These are phyloP conservation scores for Wickerhamiella spandovensis DNA, from an alignment of 805 yeast species.

Conservation along the genomic window DNA sequence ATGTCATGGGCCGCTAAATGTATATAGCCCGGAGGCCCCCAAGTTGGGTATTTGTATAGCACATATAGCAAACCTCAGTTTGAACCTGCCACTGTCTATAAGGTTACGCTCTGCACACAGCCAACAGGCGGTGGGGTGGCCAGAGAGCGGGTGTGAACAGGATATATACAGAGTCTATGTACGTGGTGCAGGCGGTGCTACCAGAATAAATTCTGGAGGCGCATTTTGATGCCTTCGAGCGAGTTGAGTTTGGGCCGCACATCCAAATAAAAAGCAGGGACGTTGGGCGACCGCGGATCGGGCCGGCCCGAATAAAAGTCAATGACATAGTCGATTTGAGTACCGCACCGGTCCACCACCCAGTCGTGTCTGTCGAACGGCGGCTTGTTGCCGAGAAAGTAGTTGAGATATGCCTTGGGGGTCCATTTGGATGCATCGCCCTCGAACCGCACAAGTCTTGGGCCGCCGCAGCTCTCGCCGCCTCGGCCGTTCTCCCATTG, in stretches of 20 bases:
- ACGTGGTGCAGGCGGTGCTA: background rate
- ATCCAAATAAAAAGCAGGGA: conserved; percentile 62
- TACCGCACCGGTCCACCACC: conserved; percentile 78
- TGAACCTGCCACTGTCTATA: too few relatives aligned
- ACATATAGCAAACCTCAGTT: too few relatives aligned
- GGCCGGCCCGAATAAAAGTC: conserved; percentile 68
- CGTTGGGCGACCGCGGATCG: conserved; percentile 31
- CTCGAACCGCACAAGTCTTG: conserved; percentile 69
- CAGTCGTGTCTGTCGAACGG: conserved; percentile 98
- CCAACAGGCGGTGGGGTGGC: too few relatives aligned
- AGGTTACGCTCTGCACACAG: too few relatives aligned
- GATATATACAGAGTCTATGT: background rate
- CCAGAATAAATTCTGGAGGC: conserved; percentile 44
- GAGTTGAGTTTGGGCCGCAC: conserved; percentile 84
- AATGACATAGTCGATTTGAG: conserved; percentile 73
- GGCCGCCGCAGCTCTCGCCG: conserved; percentile 55
- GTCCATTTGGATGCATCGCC: conserved; percentile 80
- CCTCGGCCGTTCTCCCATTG: conserved; percentile 53
- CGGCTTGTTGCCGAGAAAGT: conserved; percentile 49
- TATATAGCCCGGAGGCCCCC: too few relatives aligned
- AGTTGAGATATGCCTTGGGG: conserved; percentile 69
- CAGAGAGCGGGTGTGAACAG: too few relatives aligned
- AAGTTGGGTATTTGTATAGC: too few relatives aligned
- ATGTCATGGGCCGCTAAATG: conserved; percentile 8
- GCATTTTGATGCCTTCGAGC: conserved; percentile 63